Evolutionary conservation across 1,284 basidiomycete genomes (phyloP), one percentile per base, ranked within the genome.

Genomic region (Ustilago tritici): DNA sequence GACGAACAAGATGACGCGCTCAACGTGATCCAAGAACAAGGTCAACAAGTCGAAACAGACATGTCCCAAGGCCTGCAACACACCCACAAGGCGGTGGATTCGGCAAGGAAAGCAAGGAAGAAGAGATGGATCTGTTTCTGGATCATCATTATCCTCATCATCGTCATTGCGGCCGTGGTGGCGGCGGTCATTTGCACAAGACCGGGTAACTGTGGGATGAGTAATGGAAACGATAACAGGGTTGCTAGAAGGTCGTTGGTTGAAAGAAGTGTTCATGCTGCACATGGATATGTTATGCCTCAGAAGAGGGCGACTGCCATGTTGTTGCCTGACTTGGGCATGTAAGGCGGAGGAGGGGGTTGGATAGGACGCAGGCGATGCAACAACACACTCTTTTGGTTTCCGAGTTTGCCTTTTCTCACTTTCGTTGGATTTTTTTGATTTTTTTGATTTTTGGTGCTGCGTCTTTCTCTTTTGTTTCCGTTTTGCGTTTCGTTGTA

Each of bases 101-200:
- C 93, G 54, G 93, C 91, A 23, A 88, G 89, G 65, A 89, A 92
- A 50, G 95, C 95, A 12, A 90, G 95, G 57, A 91, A 90, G 85
- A 93, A 92, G 88, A 69, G 88, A 28, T 85, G 77, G 78, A 81
- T 82, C 58, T 84, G 84, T 76, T 83, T 83, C 80, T 82, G 79
- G 80, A 69, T 81, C 65, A 41, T 77, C 32, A 53, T 84, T 60
- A 71, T 84, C 56, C 38, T 84, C 15, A 66, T 85, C 55, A 56
- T 83, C 32, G 76, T 82, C 49, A 68, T 78, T 43, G 82, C 81
- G 17, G 84, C 72, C 0, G 68, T 78, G 23, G 67, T 83, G 11
- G 81, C 65, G 1, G 84, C 66, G 3, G 79, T 74, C 17, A 61
- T 85, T 31, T 85, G 84, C 64, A 61, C 57, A 4, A 41, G 56